Base-by-base conservation (phyloP, 169 alveolate genomes). In the Plasmodium knowlesi region DNA sequence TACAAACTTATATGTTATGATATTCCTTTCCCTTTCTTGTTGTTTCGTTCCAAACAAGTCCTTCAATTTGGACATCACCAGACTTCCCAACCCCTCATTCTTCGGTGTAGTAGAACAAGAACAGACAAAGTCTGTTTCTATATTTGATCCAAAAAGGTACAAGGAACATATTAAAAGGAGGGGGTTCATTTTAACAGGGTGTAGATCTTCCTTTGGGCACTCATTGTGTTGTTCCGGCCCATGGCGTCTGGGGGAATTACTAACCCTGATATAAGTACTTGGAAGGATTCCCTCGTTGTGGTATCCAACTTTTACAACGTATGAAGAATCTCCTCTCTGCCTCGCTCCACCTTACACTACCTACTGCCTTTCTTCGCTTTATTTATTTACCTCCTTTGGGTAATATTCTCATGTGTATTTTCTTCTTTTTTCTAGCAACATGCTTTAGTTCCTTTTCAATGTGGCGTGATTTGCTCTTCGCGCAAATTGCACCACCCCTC, bases 1-100 rank as follows among this genome's bases (percentile, higher is more conserved):
- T 79, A 89, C 71, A 89, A 57, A 79, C 41, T 80, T 89, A 79
- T 89, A 89, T 4, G 94, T 89, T 80, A 89, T 80, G 6, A 89
- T 79, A 25, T 89, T 89, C 25, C 71, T 78, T 19, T 89, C 90
- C 19, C 43, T 79, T n/a, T 41, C 94, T 9, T 61, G 19, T 41
- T 57, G 82, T 5, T 70, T 89, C 32, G 46, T 86, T 41, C 39
- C 73, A 78, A 89, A 89, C 1, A 89, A 50, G 14, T 41, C 54
- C 46, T 34, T 61, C 19, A 89, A 12, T 12, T 61, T 89, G n/a
- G 12, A 10, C 84, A 85, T 43, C 90, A 85, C 57, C 16, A 79
- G 19, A 41, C 43, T 78, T 19, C 43, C 32, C n/a, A 73, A 25
- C 9, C 25, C 34, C 14, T 50, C 82, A 3, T 61, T 80, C 53